Conservation (phyloP, 2,329 filamentous ascomycete species). For the Colletotrichum costaricense region DNA sequence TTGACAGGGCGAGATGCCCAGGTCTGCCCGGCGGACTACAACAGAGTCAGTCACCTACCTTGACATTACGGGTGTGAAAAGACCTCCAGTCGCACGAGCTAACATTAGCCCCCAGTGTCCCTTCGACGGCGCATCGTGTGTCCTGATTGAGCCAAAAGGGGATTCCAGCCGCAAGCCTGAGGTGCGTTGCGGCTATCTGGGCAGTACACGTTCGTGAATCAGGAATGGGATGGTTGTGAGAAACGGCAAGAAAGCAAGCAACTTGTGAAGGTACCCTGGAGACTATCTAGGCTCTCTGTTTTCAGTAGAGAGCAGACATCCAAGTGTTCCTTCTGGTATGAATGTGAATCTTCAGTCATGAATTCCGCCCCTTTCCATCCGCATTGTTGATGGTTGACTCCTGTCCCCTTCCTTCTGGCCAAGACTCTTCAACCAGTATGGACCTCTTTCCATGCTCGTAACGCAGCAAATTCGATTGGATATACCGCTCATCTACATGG, state of each 20-base stretch:
- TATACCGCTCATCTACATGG: not conserved
- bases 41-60: constrained; percentile 10
- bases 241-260: constrained; percentile 24
- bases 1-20: constrained; percentile 17
- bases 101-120: constrained; percentile 21
- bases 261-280: constrained; percentile 25
- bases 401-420: constrained; percentile 9
- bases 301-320: constrained; percentile 17
- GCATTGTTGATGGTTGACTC: constrained; percentile 2
- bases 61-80: not conserved
- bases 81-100: not conserved
- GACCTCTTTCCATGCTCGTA: not conserved
- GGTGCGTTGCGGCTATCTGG: constrained; percentile 28
- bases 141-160: constrained; percentile 29
- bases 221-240: not conserved
- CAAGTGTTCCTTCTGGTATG: constrained; percentile 30
- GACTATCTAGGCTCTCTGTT: constrained; percentile 18
- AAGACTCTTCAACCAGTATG: not conserved
- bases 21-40: constrained; percentile 31
- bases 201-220: not conserved
- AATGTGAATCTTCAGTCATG: constrained; percentile 34
- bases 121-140: constrained; percentile 25
- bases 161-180: constrained; percentile 29
- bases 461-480: not conserved
- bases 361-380: constrained; percentile 14